Evolutionary conservation across 352 stramenopile genomes (phyloP).

Genomic region (Globisporangium recalcitrans): DNA sequence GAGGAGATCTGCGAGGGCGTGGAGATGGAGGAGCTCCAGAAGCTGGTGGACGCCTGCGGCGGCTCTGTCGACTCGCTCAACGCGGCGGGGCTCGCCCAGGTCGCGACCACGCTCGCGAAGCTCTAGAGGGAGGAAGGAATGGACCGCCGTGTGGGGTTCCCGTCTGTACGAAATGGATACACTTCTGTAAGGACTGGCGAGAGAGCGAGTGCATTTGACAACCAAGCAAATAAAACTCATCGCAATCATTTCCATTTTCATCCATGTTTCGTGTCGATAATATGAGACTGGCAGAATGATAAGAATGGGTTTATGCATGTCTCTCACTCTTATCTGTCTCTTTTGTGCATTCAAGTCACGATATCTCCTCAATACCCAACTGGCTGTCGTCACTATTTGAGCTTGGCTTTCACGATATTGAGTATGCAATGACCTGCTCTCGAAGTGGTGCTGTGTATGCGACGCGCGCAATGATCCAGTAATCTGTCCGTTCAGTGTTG

Average conservation of each 20-base stretch:
- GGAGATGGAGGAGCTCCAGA: constrained; percentile 66
- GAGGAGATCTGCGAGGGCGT: constrained; percentile 70
- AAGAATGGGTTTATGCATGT: too few relatives aligned
- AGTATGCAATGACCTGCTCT: neutral
- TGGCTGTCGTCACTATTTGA: too few relatives aligned
- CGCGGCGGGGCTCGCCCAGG: constrained; percentile 43
- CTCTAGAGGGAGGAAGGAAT: too few relatives aligned
- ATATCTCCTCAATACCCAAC: neutral
- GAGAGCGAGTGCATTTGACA: too few relatives aligned
- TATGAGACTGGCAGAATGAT: too few relatives aligned
- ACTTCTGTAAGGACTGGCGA: too few relatives aligned
- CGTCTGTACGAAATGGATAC: neutral
- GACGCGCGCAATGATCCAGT: constrained; percentile 3
- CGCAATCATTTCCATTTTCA: neutral
- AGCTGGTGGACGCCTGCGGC: constrained; percentile 57
- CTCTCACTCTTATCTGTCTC: neutral
- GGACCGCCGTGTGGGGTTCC: neutral
- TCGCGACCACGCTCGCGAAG: constrained; percentile 44
- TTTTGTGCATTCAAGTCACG: neutral
- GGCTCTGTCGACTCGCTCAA: constrained; percentile 47
- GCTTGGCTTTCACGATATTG: neutral
- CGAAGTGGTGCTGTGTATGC: neutral
- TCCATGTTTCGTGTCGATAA: neutral
- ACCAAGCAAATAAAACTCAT: neutral
- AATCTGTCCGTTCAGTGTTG: neutral